Evolutionary conservation across 352 stramenopile genomes (phyloP).

Genomic region (Phytopythium chamaehyphon): DNA sequence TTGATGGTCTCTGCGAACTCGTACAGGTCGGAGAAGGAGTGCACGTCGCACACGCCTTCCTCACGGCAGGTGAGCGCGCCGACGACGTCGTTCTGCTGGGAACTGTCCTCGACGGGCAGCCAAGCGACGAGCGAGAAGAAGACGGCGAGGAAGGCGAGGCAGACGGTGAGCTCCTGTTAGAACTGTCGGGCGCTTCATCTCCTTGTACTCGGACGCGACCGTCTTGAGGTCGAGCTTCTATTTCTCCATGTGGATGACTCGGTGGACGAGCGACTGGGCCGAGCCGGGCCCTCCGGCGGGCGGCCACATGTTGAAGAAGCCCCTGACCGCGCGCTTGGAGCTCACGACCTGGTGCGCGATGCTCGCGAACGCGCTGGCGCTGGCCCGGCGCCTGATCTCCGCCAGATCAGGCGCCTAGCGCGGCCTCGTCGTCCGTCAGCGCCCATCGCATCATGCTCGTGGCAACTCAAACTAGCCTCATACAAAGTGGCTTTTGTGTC

Average conservation of each 20-base stretch:
- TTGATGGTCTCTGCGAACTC: conserved; percentile 56
- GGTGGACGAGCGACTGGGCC: conserved; percentile 56
- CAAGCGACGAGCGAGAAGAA: conserved; percentile 78
- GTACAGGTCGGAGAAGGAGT: conserved; percentile 76
- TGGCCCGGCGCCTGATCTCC: conserved; percentile 4
- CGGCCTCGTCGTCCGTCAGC: background rate
- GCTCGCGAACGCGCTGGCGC: conserved; percentile 43
- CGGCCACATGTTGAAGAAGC: conserved; percentile 77
- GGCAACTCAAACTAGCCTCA: too few species aligned
- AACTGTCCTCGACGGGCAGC: conserved; percentile 79
- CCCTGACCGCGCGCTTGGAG: conserved; percentile 56
- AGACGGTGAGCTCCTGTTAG: conserved; percentile 86
- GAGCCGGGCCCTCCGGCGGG: conserved; percentile 21
- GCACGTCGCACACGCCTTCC: conserved; percentile 75
- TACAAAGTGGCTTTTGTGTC: too few species aligned
- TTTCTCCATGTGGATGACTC: conserved; percentile 88
- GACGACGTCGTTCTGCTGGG: conserved; percentile 83
- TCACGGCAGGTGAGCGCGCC: conserved; percentile 71
- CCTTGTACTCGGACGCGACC: conserved; percentile 81
- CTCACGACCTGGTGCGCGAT: conserved; percentile 75
- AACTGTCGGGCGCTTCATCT: conserved; percentile 86
- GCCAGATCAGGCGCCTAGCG: too few species aligned
- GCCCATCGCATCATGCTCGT: too few species aligned
- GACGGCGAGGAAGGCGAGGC: conserved; percentile 71
- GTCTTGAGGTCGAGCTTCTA: conserved; percentile 81